Evolutionary conservation across 225 moss, liverwort and hornwort genomes (phyloP).

Genomic region (Marchantia polymorpha): DNA sequence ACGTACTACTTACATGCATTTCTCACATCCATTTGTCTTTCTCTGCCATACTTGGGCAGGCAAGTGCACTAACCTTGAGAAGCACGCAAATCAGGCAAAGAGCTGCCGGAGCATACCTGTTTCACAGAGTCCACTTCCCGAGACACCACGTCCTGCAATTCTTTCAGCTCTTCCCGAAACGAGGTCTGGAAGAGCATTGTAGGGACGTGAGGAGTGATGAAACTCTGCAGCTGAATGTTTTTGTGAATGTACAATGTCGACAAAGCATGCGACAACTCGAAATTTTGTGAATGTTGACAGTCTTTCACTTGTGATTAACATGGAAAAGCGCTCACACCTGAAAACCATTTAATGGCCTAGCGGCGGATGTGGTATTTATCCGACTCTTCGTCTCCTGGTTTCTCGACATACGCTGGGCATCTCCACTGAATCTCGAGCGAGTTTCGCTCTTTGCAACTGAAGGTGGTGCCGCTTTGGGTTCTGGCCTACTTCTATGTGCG

Average conservation of each 20-base stretch:
- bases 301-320: background rate
- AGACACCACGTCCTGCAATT: constrained; percentile 39
- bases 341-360: constrained; percentile 26
- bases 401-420: background rate
- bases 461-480: constrained; percentile 1
- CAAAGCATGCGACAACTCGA: background rate
- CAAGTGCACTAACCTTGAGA: background rate
- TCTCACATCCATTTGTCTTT: too few relatives aligned
- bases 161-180: constrained; percentile 41
- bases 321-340: constrained; percentile 23
- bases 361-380: constrained; percentile 11
- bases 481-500: constrained; percentile 15
- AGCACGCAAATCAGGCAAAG: background rate
- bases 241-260: background rate
- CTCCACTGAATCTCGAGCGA: constrained; percentile 15
- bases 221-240: background rate
- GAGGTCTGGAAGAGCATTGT: constrained; percentile 27
- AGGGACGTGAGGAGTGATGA: background rate
- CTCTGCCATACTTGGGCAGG: too few relatives aligned
- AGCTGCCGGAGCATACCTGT: constrained; percentile 16
- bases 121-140: constrained; percentile 42
- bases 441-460: constrained; percentile 23
- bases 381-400: background rate
- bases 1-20: too few relatives aligned
- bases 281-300: background rate